Percentiles rank a stretch among this genome's conserved stretches.
Evolutionary conservation across 768 basidiomycete genomes (phyloP).

Genomic region (Suillus subaureus): DNA sequence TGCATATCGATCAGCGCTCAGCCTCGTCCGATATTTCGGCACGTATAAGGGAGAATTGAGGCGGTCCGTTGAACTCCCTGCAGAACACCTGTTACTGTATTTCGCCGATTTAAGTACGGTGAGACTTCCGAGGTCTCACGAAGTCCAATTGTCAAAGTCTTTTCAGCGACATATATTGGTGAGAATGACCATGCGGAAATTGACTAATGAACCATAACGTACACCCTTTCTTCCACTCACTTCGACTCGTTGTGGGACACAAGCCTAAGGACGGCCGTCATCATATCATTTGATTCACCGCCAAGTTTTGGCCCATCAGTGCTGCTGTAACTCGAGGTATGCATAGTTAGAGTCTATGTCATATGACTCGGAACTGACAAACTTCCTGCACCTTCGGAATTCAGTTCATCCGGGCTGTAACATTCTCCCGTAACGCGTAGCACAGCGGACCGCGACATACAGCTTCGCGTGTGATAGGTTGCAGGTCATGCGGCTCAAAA

Average conservation of each 20-base stretch:
- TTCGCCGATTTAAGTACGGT: neutral
- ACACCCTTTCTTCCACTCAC: neutral
- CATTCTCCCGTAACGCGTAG: neutral
- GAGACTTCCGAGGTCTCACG: neutral
- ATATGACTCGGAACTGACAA: neutral
- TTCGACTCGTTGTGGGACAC: neutral
- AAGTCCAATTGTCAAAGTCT: neutral
- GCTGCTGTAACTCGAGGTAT: neutral
- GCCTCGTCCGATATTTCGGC: neutral
- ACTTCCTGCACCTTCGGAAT: neutral
- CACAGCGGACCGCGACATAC: too few relatives aligned
- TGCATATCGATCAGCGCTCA: too few relatives aligned
- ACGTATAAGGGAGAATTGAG: neutral
- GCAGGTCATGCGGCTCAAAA: neutral
- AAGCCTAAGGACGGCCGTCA: neutral
- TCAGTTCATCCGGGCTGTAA: neutral
- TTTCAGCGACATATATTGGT: neutral
- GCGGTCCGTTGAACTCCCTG: neutral
- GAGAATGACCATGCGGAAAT: neutral
- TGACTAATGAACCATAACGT: neutral
- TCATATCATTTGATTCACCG: neutral
- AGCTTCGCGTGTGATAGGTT: constrained; percentile 2
- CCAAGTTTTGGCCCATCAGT: neutral
- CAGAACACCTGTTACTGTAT: neutral
- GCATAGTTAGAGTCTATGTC: neutral